A percentile compares a stretch with the other conserved stretches of the same genome.
Conservation (phyloP, 2,329 filamentous ascomycete genomes). For the Gyromitra esculenta region DNA sequence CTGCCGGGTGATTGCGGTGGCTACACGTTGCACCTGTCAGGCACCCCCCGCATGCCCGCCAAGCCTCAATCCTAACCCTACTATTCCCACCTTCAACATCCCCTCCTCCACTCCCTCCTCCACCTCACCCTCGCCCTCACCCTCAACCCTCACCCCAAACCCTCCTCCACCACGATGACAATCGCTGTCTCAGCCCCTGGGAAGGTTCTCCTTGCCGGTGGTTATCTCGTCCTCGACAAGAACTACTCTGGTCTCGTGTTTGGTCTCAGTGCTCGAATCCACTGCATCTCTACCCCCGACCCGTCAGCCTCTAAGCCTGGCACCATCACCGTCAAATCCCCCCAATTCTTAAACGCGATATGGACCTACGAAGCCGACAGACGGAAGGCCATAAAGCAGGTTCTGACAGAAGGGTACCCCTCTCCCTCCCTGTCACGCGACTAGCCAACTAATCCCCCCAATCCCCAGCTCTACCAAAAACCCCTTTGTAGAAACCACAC, state of each 20-base stretch:
- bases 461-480: conserved; percentile 68
- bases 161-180: conserved; percentile 33
- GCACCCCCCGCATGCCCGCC: conserved; percentile 8
- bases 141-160: neutral
- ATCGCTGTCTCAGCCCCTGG: conserved; percentile 85
- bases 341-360: conserved; percentile 85
- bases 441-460: conserved; percentile 24
- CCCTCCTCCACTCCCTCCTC: neutral
- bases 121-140: neutral
- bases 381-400: conserved; percentile 82
- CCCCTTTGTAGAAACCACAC: conserved; percentile 89
- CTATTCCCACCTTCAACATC: neutral
- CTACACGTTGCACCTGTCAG: neutral
- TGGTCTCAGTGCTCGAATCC: conserved; percentile 74
- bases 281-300: conserved; percentile 67
- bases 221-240: conserved; percentile 92
- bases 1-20: neutral
- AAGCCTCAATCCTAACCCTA: neutral
- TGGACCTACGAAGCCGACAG: conserved; percentile 86
- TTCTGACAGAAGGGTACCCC: conserved; percentile 70
- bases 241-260: conserved; percentile 80
- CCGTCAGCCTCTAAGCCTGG: conserved; percentile 70
- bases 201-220: conserved; percentile 93
- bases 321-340: conserved; percentile 86
- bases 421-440: neutral